Evolutionary conservation across 192 early-diverging fungal species (phyloP), one percentile per base, ranked within the genome.

Genomic region (Backusella tuberculispora): DNA sequence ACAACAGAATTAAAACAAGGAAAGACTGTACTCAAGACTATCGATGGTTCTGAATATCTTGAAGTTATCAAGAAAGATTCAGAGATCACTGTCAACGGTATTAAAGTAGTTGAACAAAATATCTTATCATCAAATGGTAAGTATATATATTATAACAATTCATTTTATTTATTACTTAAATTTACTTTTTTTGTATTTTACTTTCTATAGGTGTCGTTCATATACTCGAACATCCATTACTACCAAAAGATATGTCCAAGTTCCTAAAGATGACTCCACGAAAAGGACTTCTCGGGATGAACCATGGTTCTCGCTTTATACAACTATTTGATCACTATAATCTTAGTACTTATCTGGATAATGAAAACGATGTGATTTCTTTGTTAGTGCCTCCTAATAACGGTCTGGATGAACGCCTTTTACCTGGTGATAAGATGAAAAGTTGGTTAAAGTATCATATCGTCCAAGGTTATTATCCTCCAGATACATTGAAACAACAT

Each of bases 371-470:
- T 26, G 78, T 82, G 67, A 84, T 87, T 64, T 93, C 93, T 0
- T 80, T 94, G 44, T 84, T 94, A 34, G 93, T 85, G n/a, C 93
- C 93, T 6, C 85, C 78, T 6, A 87, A 92, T 75, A 82, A 84
- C 13, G 83, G 82, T 3, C 74, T 85, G 44, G 87, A 85, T 6
- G 21, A 24, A 0, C 9, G 12, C n/a, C 10, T 60, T 4, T 10
- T 60, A 24, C 53, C 53, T 3, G 24, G 21, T 4, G 72, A 72
- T 13, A 82, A 81, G 19, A 74, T 83, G 19, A 76, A 83, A n/a
- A 78, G 78, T 13, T 88, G 83, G 82, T 83, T 92, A 9, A 85
- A 77, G 64, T 94, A 94, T 71, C 93, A 94, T 76, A 81, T 94
- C 56, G 69, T 91, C 12, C 72, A 86, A 0, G 88, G 88, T 2